phyloP scores from a whole-genome alignment of 2,329 filamentous ascomycete genomes.

The Fusarium austroafricanum region DNA sequence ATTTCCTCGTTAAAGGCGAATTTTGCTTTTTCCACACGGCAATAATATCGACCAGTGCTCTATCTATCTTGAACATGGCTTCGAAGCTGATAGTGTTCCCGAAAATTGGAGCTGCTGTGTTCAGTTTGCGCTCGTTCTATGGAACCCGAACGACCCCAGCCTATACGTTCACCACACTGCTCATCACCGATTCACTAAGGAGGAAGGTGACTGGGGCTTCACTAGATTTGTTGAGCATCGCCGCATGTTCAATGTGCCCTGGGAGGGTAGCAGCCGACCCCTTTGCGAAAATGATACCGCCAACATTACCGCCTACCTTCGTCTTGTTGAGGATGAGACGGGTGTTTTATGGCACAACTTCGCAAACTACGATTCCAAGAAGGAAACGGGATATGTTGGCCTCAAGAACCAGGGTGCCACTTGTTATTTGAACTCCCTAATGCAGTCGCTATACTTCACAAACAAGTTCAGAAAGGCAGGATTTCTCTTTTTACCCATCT shows the following conservation, averaged over 20 bases:
- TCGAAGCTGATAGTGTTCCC: slow-evolving; percentile 77
- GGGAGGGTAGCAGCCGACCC: slow-evolving; percentile 75
- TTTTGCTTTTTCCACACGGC: slow-evolving; percentile 94
- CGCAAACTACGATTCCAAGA: slow-evolving; percentile 97
- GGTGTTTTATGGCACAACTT: slow-evolving; percentile 93
- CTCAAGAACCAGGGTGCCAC: slow-evolving; percentile 96
- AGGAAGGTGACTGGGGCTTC: slow-evolving; percentile 98
- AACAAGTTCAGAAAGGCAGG: slow-evolving; percentile 91
- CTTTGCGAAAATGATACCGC: slow-evolving; percentile 81
- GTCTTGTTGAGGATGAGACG: slow-evolving; percentile 86
- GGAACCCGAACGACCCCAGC: slow-evolving; percentile 93
- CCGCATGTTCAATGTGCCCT: slow-evolving; percentile 82
- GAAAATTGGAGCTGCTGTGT: slow-evolving; percentile 98
- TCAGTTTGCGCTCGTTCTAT: slow-evolving; percentile 93
- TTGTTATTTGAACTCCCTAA: slow-evolving; percentile 85
- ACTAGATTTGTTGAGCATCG: slow-evolving; percentile 94
- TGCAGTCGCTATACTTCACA: slow-evolving; percentile 87
- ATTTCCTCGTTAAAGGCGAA: slow-evolving; percentile 70
- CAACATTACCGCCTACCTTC: slow-evolving; percentile 85
- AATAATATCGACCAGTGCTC: slow-evolving; percentile 95
- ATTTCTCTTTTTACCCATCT: neutral
- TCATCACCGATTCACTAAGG: slow-evolving; percentile 95
- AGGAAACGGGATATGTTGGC: slow-evolving; percentile 96
- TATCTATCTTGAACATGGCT: slow-evolving; percentile 96
- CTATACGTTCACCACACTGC: slow-evolving; percentile 84